A percentile compares a stretch with the other conserved stretches of the same genome.
phyloP scores from a whole-genome alignment of 495 filamentous ascomycete species.

The Podospora didyma region DNA sequence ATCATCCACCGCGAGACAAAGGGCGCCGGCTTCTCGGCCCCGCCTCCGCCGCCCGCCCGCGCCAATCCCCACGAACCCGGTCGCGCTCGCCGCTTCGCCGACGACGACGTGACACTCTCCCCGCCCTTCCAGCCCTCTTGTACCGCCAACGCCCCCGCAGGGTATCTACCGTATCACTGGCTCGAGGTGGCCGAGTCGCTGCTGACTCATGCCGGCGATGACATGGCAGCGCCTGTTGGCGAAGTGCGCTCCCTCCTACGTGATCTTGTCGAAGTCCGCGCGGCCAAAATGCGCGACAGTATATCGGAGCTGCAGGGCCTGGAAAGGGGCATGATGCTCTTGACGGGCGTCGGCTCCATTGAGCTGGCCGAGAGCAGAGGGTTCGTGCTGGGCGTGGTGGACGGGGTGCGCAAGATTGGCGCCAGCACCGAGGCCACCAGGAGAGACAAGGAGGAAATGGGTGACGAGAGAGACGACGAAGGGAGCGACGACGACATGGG shows the following conservation, averaged over 20 bases:
- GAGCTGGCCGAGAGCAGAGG: constrained; percentile 83
- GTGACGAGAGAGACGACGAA: constrained; percentile 35
- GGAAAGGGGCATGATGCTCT: constrained; percentile 60
- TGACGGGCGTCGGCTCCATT: constrained; percentile 87
- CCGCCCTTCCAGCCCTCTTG: constrained; percentile 62
- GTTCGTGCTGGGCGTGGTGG: constrained; percentile 81
- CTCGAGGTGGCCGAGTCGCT: constrained; percentile 82
- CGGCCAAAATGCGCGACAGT: constrained; percentile 80
- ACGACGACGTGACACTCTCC: constrained; percentile 20
- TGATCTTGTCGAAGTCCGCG: constrained; percentile 81
- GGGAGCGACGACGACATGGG: constrained; percentile 25
- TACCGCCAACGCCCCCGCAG: constrained; percentile 55
- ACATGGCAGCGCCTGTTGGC: constrained; percentile 67
- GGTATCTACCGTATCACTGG: constrained; percentile 89
- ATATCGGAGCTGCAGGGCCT: constrained; percentile 66
- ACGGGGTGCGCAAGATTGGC: constrained; percentile 72
- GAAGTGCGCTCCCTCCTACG: constrained; percentile 70
- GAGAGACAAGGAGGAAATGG: constrained; percentile 51
- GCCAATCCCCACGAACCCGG: constrained; percentile 34
- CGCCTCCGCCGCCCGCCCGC: constrained; percentile 57
- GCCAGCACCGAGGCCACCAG: constrained; percentile 52
- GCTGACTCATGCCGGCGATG: constrained; percentile 78
- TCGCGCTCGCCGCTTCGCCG: constrained; percentile 20
- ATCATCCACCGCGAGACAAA: constrained; percentile 81
- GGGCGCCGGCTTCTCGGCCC: constrained; percentile 65